phyloP scores from a whole-genome alignment of 768 basidiomycete genomes.

The Mycena galopus region DNA sequence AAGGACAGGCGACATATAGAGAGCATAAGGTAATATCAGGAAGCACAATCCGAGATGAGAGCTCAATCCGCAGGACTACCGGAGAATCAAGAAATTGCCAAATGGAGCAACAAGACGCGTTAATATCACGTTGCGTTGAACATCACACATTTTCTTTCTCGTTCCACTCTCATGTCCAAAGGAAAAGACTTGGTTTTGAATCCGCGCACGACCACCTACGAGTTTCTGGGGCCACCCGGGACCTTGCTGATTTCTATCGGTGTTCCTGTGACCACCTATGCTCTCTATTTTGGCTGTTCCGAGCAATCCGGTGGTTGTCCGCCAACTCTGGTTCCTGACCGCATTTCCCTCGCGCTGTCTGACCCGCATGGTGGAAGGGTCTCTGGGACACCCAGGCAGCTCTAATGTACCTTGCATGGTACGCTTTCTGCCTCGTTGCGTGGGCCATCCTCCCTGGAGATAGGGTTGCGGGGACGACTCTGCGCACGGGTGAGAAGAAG shows the following conservation, averaged over 20 bases:
- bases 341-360: conserved; percentile 61
- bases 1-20: background rate
- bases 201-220: conserved; percentile 79
- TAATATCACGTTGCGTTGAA: background rate
- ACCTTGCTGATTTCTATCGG: conserved; percentile 77
- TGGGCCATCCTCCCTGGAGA: conserved; percentile 88
- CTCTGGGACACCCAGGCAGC: conserved; percentile 89
- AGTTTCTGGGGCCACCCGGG: conserved; percentile 87
- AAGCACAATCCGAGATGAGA: background rate
- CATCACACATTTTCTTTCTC: background rate
- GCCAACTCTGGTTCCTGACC: conserved; percentile 62
- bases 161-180: conserved; percentile 16
- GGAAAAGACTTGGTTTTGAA: conserved; percentile 56
- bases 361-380: conserved; percentile 72
- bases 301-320: conserved; percentile 79
- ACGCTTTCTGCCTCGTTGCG: conserved; percentile 84
- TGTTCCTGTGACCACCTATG: conserved; percentile 80
- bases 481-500: conserved; percentile 83
- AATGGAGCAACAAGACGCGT: background rate
- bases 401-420: conserved; percentile 88
- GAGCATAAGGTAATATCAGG: background rate
- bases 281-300: conserved; percentile 83
- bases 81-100: background rate
- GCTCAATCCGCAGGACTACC: background rate
- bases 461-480: conserved; percentile 72